Conservation (phyloP, 2,329 filamentous ascomycete species). For the Rutstroemia sp. region DNA sequence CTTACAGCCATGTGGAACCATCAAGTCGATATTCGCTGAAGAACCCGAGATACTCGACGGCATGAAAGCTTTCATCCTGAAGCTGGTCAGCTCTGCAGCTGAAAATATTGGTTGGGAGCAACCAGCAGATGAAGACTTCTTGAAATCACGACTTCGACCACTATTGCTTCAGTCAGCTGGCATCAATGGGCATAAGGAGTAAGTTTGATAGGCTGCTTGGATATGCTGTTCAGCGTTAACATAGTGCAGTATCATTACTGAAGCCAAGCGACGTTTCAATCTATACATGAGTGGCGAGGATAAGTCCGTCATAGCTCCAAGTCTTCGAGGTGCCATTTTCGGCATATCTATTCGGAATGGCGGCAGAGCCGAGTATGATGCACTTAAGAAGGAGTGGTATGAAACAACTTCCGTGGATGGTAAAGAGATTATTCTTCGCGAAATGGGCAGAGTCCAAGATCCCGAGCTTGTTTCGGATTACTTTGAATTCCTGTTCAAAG, state of each 20-base stretch:
- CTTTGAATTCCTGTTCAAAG: conserved; percentile 70
- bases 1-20: conserved; percentile 63
- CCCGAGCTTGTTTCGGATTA: conserved; percentile 58
- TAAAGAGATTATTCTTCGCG: conserved; percentile 74
- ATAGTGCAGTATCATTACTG: conserved; percentile 51
- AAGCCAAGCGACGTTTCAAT: conserved; percentile 73
- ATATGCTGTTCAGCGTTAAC: not conserved
- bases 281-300: conserved; percentile 64
- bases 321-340: conserved; percentile 74
- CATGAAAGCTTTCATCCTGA: conserved; percentile 70
- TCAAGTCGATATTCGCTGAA: conserved; percentile 79
- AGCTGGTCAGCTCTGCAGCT: conserved; percentile 67
- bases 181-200: conserved; percentile 67
- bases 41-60: conserved; percentile 65
- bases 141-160: conserved; percentile 75
- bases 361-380: conserved; percentile 59
- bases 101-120: conserved; percentile 84
- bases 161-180: conserved; percentile 71
- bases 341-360: conserved; percentile 70
- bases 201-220: conserved; percentile 30
- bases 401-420: conserved; percentile 81
- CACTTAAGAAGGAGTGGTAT: conserved; percentile 78
- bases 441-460: conserved; percentile 64
- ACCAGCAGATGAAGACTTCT: conserved; percentile 68
- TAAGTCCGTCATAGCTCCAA: conserved; percentile 65